Conservation (phyloP, 768 basidiomycete genomes). For the Termitomyces sp. region DNA sequence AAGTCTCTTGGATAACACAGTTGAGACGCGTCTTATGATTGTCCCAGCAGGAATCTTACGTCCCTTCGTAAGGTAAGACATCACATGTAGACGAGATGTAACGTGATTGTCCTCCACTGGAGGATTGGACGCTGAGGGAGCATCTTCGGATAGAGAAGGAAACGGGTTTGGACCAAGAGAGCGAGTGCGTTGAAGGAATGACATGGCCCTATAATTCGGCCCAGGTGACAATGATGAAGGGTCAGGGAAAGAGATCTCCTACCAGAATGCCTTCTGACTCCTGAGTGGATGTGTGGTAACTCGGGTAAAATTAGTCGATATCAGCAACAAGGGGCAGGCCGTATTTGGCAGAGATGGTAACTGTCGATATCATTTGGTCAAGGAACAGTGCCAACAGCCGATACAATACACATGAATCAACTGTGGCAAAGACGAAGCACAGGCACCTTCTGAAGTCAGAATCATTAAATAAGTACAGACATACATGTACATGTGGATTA, state of each 20-base stretch:
- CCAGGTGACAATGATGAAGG: neutral
- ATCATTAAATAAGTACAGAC: no score
- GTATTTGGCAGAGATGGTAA: conserved; percentile 19
- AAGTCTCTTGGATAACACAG: conserved; percentile 19
- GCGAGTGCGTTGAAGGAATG: conserved; percentile 18
- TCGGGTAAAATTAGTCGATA: conserved; percentile 10
- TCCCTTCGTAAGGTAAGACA: neutral
- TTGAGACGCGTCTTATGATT: conserved; percentile 25
- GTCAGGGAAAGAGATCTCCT: neutral
- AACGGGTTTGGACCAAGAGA: conserved; percentile 9
- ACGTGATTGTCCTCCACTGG: conserved; percentile 17
- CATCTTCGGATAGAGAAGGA: conserved; percentile 5
- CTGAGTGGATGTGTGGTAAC: neutral
- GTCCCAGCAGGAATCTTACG: conserved; percentile 11
- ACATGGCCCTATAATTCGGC: conserved; percentile 9
- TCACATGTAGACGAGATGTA: conserved; percentile 5
- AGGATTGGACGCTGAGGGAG: conserved; percentile 5
- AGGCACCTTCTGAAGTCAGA: neutral
- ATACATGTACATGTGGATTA: no score
- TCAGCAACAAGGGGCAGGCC: conserved; percentile 14
- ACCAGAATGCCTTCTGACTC: neutral
- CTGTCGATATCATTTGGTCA: conserved; percentile 2
- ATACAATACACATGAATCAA: neutral
- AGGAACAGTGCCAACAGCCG: neutral
- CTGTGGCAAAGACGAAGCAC: neutral